Evolutionary conservation across 495 filamentous ascomycete genomes (phyloP).

Genomic region (Peziza echinospora): DNA sequence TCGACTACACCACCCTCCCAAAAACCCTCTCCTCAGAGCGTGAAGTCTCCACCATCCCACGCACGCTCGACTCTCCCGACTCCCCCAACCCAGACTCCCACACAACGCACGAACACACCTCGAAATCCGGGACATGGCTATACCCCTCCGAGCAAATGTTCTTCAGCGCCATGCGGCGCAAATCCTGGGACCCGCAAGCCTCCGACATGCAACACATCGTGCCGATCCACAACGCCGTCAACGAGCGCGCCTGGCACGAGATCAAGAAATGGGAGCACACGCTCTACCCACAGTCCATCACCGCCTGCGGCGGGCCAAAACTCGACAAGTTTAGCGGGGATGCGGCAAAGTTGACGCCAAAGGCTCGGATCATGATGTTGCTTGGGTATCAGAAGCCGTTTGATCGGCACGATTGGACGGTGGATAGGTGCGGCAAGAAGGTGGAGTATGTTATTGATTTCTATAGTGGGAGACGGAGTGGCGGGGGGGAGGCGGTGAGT

Average conservation of each 20-base stretch:
- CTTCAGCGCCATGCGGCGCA: conserved; percentile 83
- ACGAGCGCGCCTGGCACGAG: conserved; percentile 69
- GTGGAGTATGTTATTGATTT: conserved; percentile 97
- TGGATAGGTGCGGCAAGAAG: conserved; percentile 73
- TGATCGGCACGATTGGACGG: conserved; percentile 92
- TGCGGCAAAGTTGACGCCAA: conserved; percentile 51
- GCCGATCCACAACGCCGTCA: conserved; percentile 95
- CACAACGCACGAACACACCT: conserved; percentile 17
- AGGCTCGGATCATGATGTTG: conserved; percentile 55
- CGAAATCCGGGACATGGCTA: conserved; percentile 61
- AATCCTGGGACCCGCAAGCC: conserved; percentile 36
- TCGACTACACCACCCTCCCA: conserved; percentile 18
- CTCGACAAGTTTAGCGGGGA: conserved; percentile 68
- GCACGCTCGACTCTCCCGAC: conserved; percentile 23
- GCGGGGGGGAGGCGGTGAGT: conserved; percentile 42
- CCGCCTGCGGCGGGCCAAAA: conserved; percentile 56
- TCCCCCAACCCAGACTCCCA: conserved; percentile 20
- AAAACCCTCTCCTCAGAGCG: conserved; percentile 34
- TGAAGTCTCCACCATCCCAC: conserved; percentile 65
- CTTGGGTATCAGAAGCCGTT: conserved; percentile 81
- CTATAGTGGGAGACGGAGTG: conserved; percentile 53
- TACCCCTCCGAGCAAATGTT: conserved; percentile 93
- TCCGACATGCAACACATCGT: conserved; percentile 73
- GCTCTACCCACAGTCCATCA: not conserved
- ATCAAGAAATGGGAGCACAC: conserved; percentile 62